These are phyloP conservation scores for Bipolaris bicolor DNA, from an alignment of 2,329 filamentous ascomycete genomes.

Conservation along the genomic window DNA sequence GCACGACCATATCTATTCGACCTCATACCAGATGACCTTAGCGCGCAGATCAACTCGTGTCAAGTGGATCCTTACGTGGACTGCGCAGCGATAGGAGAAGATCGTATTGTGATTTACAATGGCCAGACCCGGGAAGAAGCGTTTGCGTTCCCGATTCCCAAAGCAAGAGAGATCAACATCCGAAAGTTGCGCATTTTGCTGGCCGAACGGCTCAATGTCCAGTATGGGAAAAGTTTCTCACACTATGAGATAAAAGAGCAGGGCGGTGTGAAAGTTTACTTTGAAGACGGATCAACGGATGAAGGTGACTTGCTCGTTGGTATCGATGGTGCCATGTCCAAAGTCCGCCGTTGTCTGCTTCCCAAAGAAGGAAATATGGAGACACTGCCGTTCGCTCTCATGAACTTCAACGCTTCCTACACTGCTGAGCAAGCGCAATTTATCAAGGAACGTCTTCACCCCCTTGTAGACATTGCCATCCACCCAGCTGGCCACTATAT, in stretches of 20 bases:
- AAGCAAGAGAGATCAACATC: slow-evolving; percentile 42
- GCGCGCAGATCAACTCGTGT: slow-evolving; percentile 33
- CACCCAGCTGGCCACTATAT: slow-evolving; percentile 42
- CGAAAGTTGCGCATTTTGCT: slow-evolving; percentile 48
- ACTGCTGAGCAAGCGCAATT: slow-evolving; percentile 31
- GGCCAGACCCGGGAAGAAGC: slow-evolving; percentile 44
- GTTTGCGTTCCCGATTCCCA: slow-evolving; percentile 45
- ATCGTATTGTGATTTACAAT: slow-evolving; percentile 43
- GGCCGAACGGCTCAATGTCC: slow-evolving; percentile 45
- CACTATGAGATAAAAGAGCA: slow-evolving; percentile 24
- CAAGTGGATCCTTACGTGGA: slow-evolving; percentile 45
- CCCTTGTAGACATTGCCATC: slow-evolving; percentile 41
- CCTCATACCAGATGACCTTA: slow-evolving; percentile 38
- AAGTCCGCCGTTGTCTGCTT: slow-evolving; percentile 35
- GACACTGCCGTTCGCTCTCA: slow-evolving; percentile 35
- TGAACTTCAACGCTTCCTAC: slow-evolving; percentile 41
- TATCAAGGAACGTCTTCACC: slow-evolving; percentile 36
- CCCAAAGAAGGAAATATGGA: slow-evolving; percentile 28
- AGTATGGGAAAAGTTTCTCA: slow-evolving; percentile 31
- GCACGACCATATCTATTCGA: slow-evolving; percentile 39
- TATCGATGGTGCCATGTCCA: slow-evolving; percentile 37
- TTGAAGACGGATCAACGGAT: slow-evolving; percentile 35
- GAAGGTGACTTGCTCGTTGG: slow-evolving; percentile 31
- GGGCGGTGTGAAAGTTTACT: slow-evolving; percentile 32
- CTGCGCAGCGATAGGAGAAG: slow-evolving; percentile 35